Evolutionary conservation across 2,329 filamentous ascomycete species (phyloP), one percentile per base, ranked within the genome.

Genomic region (Triangularia verruculosa): DNA sequence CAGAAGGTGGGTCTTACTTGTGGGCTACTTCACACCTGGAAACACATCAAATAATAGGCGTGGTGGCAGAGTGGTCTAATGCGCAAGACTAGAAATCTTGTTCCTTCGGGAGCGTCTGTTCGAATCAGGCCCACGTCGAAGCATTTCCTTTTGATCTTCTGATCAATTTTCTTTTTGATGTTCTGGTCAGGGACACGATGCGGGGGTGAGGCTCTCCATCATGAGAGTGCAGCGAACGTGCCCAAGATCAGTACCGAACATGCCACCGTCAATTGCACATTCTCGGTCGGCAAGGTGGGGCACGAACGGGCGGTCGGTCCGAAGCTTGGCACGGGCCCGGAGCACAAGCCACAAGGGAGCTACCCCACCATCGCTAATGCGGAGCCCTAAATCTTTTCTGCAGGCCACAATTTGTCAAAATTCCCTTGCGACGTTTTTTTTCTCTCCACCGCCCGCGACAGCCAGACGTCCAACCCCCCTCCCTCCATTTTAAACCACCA

Each of bases 1-100:
- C 32, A n/a, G 32, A 34, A 9, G 3, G 32, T 34, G 4, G n/a
- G 32, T 34, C 32, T 34, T 34, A 34, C 11, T 12, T 34, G 2
- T 4, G 11, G 12, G 32, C 32, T 34, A 34, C 32, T 3, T 34
- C 32, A n/a, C 32, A 4, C 7, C 32, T 34, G 32, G 2, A 34
- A 34, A 3, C 15, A 9, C n/a, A 43, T 43, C 34, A 20, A 43
- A n/a, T 43, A n/a, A n/a, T n/a, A 43, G 65, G 65, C 65, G 65
- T 65, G 65, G 65, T 67, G 65, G 65, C 65, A 63, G 65, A 67
- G 65, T 67, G 65, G 65, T 67, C 65, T 67, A 67, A 67, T 63
- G 65, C 65, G 65, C 65, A 67, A 67, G 65, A 67, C 65, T 67
- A 67, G 65, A 67, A 67, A 67, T 67, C 65, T 67, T 67, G 65